Base-by-base conservation (phyloP, 257 asterid species). In the Solanum bulbocastanum region DNA sequence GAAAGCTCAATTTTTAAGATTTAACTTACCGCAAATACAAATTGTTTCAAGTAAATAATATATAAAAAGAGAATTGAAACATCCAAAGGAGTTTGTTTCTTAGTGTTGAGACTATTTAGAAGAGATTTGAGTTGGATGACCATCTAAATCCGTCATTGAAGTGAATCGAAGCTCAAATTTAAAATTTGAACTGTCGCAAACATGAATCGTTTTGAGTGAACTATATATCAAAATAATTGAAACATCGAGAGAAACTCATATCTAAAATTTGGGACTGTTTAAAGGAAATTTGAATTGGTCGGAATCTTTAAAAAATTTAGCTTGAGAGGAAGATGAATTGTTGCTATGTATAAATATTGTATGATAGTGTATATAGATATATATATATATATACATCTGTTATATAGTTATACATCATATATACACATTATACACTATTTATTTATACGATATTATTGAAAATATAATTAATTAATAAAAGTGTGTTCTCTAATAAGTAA, bases 71-170 rank as follows among this genome's bases (percentile, higher is more conserved):
- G 30, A 60, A 60, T 60, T 22, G 1, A 22, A 22, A 22, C 68
- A 9, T 58, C 0, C 0, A 22, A 23, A 58, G 4, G 25, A 58
- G 27, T 22, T 8, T 2, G 0, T 20, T 18, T 56, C 66, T 56
- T 18, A 56, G 5, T 56, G 20, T 56, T 56, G 66, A 20, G 4
- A 20, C 11, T 18, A 0, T 20, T 3, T 56, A 20, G 10, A 56
- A 56, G 25, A 56, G 25, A 56, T 6, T 56, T 56, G 66, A 56
- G 25, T 7, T 3, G 11, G 25, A 56, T 56, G 10, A 20, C 66
- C 4, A 20, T 56, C 10, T 6, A 56, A 56, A 56, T 56, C 2
- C 65, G 4, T 7, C 4, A 6, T 20, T 56, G 25, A 18, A 56
- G 66, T 6, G 25, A 56, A 56, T 56, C 12, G 1, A 56, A 18